Percentiles rank a stretch among this genome's conserved stretches.
phyloP scores from a whole-genome alignment of 331 rosid species.

The Acacia pycnantha region DNA sequence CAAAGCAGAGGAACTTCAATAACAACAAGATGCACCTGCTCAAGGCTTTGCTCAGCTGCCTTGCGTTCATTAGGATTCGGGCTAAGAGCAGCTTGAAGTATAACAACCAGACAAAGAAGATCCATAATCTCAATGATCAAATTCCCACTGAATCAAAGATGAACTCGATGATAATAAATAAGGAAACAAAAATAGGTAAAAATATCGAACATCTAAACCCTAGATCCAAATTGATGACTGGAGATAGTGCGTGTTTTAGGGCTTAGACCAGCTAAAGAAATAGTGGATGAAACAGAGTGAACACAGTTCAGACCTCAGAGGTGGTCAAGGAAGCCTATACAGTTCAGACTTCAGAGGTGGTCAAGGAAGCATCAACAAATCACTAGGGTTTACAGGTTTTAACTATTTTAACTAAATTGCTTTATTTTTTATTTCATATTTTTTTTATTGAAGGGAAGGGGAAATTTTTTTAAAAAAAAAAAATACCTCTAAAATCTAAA shows the following conservation, averaged over 20 bases:
- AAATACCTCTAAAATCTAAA: too few relatives aligned
- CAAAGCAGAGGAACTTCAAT: not conserved
- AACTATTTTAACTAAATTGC: not conserved
- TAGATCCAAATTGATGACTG: not conserved
- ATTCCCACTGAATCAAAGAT: not conserved
- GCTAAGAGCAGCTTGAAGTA: slow-evolving; percentile 84
- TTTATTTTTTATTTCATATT: too few relatives aligned
- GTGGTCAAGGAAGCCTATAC: not conserved
- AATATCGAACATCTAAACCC: not conserved
- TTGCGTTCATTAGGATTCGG: slow-evolving; percentile 78
- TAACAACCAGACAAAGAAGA: slow-evolving; percentile 51
- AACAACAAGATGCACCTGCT: slow-evolving; percentile 49
- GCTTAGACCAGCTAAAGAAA: not conserved
- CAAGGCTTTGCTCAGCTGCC: slow-evolving; percentile 80
- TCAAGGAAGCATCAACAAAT: not conserved
- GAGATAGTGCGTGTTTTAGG: not conserved
- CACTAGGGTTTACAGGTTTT: not conserved
- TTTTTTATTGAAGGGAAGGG: too few relatives aligned
- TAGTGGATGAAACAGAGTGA: not conserved
- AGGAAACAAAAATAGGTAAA: not conserved
- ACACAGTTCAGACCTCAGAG: not conserved
- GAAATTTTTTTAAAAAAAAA: too few relatives aligned
- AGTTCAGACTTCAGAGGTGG: too few relatives aligned
- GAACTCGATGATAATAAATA: not conserved
- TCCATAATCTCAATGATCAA: slow-evolving; percentile 43